Base-by-base conservation (phyloP, 1,284 basidiomycete species). In the Rugosomyces carneus region DNA sequence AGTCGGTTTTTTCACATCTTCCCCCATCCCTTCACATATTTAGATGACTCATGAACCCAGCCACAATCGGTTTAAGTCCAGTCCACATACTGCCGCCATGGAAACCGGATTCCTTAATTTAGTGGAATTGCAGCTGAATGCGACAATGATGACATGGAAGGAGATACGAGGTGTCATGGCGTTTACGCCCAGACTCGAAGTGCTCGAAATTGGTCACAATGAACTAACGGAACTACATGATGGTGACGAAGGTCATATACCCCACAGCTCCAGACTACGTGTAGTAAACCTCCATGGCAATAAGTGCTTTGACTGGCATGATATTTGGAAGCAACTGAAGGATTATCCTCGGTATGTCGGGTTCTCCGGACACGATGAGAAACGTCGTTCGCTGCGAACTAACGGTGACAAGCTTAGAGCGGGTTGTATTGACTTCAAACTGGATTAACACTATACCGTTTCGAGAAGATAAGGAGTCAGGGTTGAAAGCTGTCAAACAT, bases 121-220 rank as follows among this genome's bases (percentile, higher is more conserved):
- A 36, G 68, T 66, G 15, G 84, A 89, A 53, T 67, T 96, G 34
- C 79, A 86, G 44, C 65, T 96, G n/a, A 94, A 89, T 57, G 73
- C 70, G 37, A 88, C 86, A 0, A 64, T 82, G 19, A 72, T 83
- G 29, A 68, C 72, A 21, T 95, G 91, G 92, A 55, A 58, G 29
- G 82, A 89, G 54, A 78, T 89, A 68, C 64, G 72, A 45, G 48
- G 55, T 11, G 65, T 86, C 21, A 71, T 74, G 5, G 57, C 51
- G 37, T 70, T 63, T 26, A 84, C 95, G 69, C 79, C 83, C 0
- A 62, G 61, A 18, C 66, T 98, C 19, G 67, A 68, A 36, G 58
- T 72, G 1, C 67, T 94, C 3, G 87, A 95, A 65, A 62, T 93
- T 44, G 92, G 91, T 5, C 79, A 84, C 64, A 96, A 97, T 60